Percentiles rank a stretch among this genome's conserved stretches.
phyloP scores from a whole-genome alignment of 2,329 filamentous ascomycete genomes.

The Teratosphaeria zuluensis region DNA sequence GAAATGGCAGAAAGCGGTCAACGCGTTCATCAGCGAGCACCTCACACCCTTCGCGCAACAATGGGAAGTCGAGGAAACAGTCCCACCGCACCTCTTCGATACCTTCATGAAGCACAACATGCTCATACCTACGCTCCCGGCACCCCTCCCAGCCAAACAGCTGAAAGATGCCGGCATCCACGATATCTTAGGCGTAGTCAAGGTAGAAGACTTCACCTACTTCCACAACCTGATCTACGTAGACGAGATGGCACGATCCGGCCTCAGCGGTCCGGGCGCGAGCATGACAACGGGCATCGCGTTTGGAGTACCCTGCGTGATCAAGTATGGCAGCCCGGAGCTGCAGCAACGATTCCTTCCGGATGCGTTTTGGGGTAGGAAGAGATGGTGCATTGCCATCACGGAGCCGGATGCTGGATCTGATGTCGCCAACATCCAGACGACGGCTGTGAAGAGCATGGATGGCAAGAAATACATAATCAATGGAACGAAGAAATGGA shows the following conservation, averaged over 20 bases:
- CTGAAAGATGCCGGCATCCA: conserved; percentile 56
- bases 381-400: conserved; percentile 65
- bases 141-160: conserved; percentile 59
- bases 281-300: conserved; percentile 63
- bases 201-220: conserved; percentile 66
- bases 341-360: conserved; percentile 60
- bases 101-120: conserved; percentile 58
- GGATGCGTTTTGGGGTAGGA: conserved; percentile 56
- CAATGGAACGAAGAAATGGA: conserved; percentile 74
- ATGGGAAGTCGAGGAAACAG: conserved; percentile 57
- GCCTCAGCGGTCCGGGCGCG: conserved; percentile 52
- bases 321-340: conserved; percentile 55
- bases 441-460: conserved; percentile 64
- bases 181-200: conserved; percentile 56
- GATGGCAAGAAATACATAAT: conserved; percentile 64
- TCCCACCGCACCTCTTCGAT: conserved; percentile 54
- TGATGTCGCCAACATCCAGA: conserved; percentile 70
- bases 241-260: conserved; percentile 60
- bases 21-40: conserved; percentile 55
- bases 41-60: conserved; percentile 54
- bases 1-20: conserved; percentile 58
- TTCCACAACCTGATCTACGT: conserved; percentile 60
- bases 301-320: conserved; percentile 61
- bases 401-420: conserved; percentile 67
- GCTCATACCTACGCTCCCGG: conserved; percentile 59